phyloP scores from a whole-genome alignment of 176 grass and related monocot genomes.

The Puya raimondii region DNA sequence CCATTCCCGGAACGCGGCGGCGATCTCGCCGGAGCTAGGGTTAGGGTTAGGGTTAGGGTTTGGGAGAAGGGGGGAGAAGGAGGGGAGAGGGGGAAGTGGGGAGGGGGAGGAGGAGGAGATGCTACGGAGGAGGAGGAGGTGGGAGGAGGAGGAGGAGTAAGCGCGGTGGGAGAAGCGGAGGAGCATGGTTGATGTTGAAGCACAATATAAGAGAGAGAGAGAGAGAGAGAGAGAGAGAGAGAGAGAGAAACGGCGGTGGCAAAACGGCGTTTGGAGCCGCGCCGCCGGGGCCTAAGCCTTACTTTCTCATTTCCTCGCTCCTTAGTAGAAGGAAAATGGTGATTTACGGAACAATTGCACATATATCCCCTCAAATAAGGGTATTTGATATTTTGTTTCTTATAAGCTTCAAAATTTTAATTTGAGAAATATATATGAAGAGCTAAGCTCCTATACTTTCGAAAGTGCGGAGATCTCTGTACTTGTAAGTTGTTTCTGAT shows the following conservation, averaged over 20 bases:
- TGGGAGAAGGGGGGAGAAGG: constrained; percentile 17
- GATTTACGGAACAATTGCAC: too few relatives aligned
- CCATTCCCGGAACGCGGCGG: constrained; percentile 48
- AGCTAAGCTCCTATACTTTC: too few relatives aligned
- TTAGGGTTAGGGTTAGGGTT: constrained; percentile 11
- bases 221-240: constrained; percentile 26
- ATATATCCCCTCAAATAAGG: too few relatives aligned
- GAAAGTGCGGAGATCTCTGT: too few relatives aligned
- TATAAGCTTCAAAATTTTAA: too few relatives aligned
- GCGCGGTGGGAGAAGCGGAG: constrained; percentile 10
- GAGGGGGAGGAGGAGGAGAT: constrained; percentile 25
- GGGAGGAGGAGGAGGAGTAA: constrained; percentile 34
- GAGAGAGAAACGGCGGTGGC: constrained; percentile 7
- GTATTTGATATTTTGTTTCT: too few relatives aligned
- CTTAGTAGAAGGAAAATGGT: too few relatives aligned
- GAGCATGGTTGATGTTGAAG: neutral
- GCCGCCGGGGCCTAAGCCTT: constrained; percentile 24
- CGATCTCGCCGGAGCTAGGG: constrained; percentile 27
- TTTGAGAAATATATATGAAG: too few relatives aligned
- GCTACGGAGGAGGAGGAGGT: constrained; percentile 36
- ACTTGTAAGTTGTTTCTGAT: too few relatives aligned
- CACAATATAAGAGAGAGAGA: constrained; percentile 9
- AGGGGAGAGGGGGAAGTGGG: neutral
- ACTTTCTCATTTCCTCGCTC: too few relatives aligned
- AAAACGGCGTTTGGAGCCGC: constrained; percentile 12